Conservation (phyloP, 1,284 basidiomycete genomes). For the Ganoderma sinense region DNA sequence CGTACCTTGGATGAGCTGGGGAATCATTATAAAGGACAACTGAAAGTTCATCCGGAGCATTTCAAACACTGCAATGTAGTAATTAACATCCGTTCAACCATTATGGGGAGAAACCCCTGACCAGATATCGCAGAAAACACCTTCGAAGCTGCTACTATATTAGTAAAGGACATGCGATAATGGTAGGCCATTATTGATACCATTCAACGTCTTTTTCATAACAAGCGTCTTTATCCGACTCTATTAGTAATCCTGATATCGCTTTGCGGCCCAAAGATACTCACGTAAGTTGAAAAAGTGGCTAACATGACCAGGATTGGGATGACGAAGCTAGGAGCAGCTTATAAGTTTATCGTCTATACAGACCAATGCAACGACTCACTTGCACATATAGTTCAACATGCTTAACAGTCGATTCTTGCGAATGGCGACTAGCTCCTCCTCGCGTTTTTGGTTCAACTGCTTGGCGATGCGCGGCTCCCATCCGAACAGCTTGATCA, state of each 20-base stretch:
- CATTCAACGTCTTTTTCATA: slow-evolving; percentile 42
- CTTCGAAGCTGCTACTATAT: slow-evolving; percentile 38
- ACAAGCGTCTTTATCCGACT: slow-evolving; percentile 40
- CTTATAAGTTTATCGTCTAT: not conserved
- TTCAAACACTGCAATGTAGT: slow-evolving; percentile 41
- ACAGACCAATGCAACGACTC: not conserved
- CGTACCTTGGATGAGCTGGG: slow-evolving; percentile 39
- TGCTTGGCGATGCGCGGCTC: slow-evolving; percentile 54
- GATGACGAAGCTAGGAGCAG: slow-evolving; percentile 56
- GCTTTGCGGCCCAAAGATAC: slow-evolving; percentile 11
- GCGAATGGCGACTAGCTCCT: slow-evolving; percentile 59
- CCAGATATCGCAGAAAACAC: slow-evolving; percentile 51
- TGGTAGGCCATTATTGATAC: slow-evolving; percentile 24
- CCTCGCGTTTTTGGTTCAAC: slow-evolving; percentile 56
- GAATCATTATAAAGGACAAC: slow-evolving; percentile 41
- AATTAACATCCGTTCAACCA: not conserved
- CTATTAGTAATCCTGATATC: not conserved
- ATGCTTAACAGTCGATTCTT: slow-evolving; percentile 33
- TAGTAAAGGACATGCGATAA: slow-evolving; percentile 25
- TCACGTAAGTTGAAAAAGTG: slow-evolving; percentile 67
- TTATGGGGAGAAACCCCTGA: slow-evolving; percentile 16
- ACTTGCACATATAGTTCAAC: slow-evolving; percentile 24
- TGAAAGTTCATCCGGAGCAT: slow-evolving; percentile 44
- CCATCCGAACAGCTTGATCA: slow-evolving; percentile 48
- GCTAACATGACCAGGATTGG: slow-evolving; percentile 72